phyloP scores from a whole-genome alignment of 129 eudicot species.

The Kitagawia praeruptora region DNA sequence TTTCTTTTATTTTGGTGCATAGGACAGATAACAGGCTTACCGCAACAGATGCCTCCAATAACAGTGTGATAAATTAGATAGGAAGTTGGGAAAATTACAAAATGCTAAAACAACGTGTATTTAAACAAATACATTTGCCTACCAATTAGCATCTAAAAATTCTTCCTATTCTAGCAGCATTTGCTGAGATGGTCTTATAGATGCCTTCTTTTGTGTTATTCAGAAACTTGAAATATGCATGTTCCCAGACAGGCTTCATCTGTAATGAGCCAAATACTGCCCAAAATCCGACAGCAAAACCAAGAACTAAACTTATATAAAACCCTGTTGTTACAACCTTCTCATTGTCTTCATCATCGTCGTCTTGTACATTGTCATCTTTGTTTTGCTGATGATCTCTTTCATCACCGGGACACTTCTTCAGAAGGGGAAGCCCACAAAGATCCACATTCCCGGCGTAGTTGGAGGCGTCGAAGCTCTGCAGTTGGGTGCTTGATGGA shows the following conservation, averaged over 20 bases:
- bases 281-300: constrained; percentile 10
- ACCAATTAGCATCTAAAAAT: not conserved
- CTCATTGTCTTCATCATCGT: not conserved
- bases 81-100: too few species aligned
- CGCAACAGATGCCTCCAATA: too few species aligned
- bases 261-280: not conserved
- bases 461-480: constrained; percentile 11
- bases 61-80: too few species aligned
- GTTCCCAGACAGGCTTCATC: not conserved
- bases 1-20: too few species aligned
- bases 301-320: not conserved
- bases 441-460: constrained; percentile 2
- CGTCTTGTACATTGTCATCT: not conserved
- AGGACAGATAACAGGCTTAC: too few species aligned
- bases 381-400: not conserved
- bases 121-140: not conserved
- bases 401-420: constrained; percentile 10
- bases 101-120: too few species aligned
- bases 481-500: constrained; percentile 16
- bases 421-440: constrained; percentile 12
- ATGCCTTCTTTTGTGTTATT: not conserved
- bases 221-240: constrained; percentile 5
- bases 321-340: constrained; percentile 10
- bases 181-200: not conserved
- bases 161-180: not conserved